phyloP scores from a whole-genome alignment of 2,329 filamentous ascomycete genomes.

The Cladosporium phlei region DNA sequence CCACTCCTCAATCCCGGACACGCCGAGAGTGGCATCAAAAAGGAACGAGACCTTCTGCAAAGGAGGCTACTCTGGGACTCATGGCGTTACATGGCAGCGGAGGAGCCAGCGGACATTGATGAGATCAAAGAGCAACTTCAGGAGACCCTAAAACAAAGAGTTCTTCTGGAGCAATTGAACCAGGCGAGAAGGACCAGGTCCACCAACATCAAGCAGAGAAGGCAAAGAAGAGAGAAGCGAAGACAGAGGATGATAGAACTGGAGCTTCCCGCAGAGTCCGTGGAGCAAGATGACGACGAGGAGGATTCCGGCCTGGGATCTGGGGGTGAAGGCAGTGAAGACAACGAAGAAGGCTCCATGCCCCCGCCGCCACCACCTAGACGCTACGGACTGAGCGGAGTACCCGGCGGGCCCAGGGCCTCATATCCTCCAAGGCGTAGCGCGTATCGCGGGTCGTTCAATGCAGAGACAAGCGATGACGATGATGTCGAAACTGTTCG shows the following conservation, averaged over 20 bases:
- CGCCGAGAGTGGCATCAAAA: background rate
- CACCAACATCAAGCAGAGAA: background rate
- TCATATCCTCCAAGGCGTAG: too few species aligned
- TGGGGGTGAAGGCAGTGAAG: background rate
- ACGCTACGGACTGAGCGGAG: too few species aligned
- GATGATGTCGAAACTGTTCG: too few species aligned
- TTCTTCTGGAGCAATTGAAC: background rate
- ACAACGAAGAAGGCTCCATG: background rate
- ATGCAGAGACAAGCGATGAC: too few species aligned
- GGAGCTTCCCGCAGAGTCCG: background rate
- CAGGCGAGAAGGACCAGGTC: background rate
- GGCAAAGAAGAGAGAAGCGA: background rate
- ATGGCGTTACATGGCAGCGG: background rate
- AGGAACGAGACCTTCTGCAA: background rate
- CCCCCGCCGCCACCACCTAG: too few species aligned
- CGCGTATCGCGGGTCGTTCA: too few species aligned
- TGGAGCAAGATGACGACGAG: background rate
- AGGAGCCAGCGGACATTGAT: background rate
- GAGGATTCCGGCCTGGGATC: slow-evolving; percentile 1
- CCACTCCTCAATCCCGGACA: background rate
- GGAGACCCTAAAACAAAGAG: background rate
- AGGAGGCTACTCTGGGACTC: background rate
- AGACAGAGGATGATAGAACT: background rate
- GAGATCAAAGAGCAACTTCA: background rate
- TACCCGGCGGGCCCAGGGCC: too few species aligned